A percentile compares a stretch with the other conserved stretches of the same genome.
Conservation (phyloP, 352 stramenopile species). For the Phytophthora pistaciae region DNA sequence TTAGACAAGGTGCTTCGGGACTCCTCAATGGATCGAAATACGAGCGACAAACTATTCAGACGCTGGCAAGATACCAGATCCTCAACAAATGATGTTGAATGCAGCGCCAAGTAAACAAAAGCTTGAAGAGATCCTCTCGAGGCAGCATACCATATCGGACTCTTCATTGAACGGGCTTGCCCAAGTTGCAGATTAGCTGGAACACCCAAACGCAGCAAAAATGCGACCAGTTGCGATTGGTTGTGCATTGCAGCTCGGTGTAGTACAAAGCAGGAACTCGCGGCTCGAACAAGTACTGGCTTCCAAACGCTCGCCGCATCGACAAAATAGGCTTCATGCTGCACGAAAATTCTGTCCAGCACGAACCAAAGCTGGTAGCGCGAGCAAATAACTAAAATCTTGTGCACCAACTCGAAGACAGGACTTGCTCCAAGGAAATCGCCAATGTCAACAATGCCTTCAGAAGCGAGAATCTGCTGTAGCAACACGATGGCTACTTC, state of each 20-base stretch:
- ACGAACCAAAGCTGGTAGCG: slow-evolving; percentile 62
- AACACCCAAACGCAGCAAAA: slow-evolving; percentile 59
- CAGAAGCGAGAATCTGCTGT: slow-evolving; percentile 23
- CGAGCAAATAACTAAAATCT: slow-evolving; percentile 57
- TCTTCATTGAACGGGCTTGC: slow-evolving; percentile 30
- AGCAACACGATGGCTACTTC: slow-evolving; percentile 36
- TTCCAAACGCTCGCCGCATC: slow-evolving; percentile 58
- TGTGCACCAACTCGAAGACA: slow-evolving; percentile 54
- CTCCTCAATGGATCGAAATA: slow-evolving; percentile 37
- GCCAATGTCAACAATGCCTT: slow-evolving; percentile 36
- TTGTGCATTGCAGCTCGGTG: slow-evolving; percentile 62
- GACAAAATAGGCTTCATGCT: slow-evolving; percentile 42
- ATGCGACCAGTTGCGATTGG: slow-evolving; percentile 46
- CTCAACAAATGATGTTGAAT: slow-evolving; percentile 32
- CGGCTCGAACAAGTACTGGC: slow-evolving; percentile 49
- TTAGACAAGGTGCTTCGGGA: slow-evolving; percentile 32
- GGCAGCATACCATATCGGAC: slow-evolving; percentile 63
- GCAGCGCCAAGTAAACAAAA: slow-evolving; percentile 54
- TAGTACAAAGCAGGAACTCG: slow-evolving; percentile 52
- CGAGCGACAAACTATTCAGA: slow-evolving; percentile 16
- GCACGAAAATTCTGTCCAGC: slow-evolving; percentile 50
- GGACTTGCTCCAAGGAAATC: slow-evolving; percentile 48
- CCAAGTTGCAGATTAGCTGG: slow-evolving; percentile 43
- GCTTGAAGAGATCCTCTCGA: slow-evolving; percentile 47
- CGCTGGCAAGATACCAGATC: slow-evolving; percentile 9